phyloP scores from a whole-genome alignment of 2,329 filamentous ascomycete species.

The Lecanicillium sp. region DNA sequence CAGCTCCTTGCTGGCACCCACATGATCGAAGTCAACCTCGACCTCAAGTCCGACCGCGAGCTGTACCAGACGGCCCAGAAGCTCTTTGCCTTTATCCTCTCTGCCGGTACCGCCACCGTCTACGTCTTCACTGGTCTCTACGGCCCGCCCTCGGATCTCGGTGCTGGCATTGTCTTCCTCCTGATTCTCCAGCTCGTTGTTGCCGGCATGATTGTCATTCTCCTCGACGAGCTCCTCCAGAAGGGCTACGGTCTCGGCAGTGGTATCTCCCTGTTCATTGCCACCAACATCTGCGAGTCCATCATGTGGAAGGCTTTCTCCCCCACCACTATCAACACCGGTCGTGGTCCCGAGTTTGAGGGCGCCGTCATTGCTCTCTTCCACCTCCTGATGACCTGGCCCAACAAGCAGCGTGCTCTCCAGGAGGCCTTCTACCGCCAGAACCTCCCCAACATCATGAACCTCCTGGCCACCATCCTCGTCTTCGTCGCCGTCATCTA shows the following conservation, averaged over 20 bases:
- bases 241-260: slow-evolving; percentile 98
- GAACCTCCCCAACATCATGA: slow-evolving; percentile 99
- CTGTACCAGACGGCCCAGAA: slow-evolving; percentile 99
- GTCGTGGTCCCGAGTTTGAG: slow-evolving; percentile 97
- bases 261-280: slow-evolving; percentile 98
- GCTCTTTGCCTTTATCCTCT: slow-evolving; percentile 94
- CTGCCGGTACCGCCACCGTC: slow-evolving; percentile 94
- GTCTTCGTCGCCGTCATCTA: slow-evolving; percentile 99
- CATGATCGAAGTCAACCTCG: slow-evolving; percentile 99
- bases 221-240: slow-evolving; percentile 97
- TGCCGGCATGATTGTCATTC: slow-evolving; percentile 96
- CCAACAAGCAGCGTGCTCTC: slow-evolving; percentile 97
- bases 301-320: slow-evolving; percentile 99
- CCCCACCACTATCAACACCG: slow-evolving; percentile 98
- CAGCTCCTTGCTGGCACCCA: slow-evolving; percentile 98
- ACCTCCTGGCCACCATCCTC: slow-evolving; percentile 83
- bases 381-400: slow-evolving; percentile 96
- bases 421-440: slow-evolving; percentile 99
- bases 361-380: slow-evolving; percentile 96
- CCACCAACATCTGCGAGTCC: slow-evolving; percentile 99
- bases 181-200: slow-evolving; percentile 96
- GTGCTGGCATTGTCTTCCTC: slow-evolving; percentile 95
- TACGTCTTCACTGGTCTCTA: slow-evolving; percentile 98
- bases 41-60: slow-evolving; percentile 99
- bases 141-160: slow-evolving; percentile 91